Evolutionary conservation across 345 rosid genomes (phyloP).

Genomic region (Aegle marmelos): DNA sequence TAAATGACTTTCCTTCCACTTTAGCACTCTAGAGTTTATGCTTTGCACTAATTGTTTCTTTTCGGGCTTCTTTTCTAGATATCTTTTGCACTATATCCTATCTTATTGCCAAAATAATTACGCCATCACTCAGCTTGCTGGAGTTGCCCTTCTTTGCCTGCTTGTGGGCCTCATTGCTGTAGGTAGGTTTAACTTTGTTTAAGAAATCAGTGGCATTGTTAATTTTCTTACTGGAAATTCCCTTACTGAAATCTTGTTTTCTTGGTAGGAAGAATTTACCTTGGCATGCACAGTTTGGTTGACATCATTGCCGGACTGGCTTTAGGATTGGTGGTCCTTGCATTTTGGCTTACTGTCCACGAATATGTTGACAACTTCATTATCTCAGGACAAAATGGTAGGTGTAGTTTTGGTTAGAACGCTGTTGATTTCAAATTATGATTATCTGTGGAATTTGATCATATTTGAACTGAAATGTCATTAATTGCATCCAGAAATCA

Average conservation of each 20-base stretch:
- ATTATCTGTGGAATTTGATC: constrained; percentile 4
- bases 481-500: not conserved
- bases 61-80: constrained; percentile 39
- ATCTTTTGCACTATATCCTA: constrained; percentile 62
- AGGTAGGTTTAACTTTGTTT: constrained; percentile 49
- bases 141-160: constrained; percentile 57
- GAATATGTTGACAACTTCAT: constrained; percentile 63
- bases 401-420: constrained; percentile 4
- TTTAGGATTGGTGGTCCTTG: constrained; percentile 65
- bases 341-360: constrained; percentile 63
- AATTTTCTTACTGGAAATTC: constrained; percentile 3
- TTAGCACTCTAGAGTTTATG: too few species aligned
- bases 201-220: constrained; percentile 4
- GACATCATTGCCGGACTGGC: constrained; percentile 77
- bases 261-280: constrained; percentile 90
- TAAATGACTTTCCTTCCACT: too few species aligned
- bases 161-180: constrained; percentile 63
- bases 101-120: constrained; percentile 36
- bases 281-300: constrained; percentile 94
- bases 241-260: constrained; percentile 23
- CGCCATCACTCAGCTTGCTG: constrained; percentile 40
- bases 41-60: not conserved
- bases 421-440: not conserved
- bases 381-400: constrained; percentile 82
- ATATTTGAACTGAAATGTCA: not conserved